A percentile compares a stretch with the other conserved stretches of the same genome.
Evolutionary conservation across 441 rosid genomes (phyloP).

Genomic region (Pelargonium fulgidum): DNA sequence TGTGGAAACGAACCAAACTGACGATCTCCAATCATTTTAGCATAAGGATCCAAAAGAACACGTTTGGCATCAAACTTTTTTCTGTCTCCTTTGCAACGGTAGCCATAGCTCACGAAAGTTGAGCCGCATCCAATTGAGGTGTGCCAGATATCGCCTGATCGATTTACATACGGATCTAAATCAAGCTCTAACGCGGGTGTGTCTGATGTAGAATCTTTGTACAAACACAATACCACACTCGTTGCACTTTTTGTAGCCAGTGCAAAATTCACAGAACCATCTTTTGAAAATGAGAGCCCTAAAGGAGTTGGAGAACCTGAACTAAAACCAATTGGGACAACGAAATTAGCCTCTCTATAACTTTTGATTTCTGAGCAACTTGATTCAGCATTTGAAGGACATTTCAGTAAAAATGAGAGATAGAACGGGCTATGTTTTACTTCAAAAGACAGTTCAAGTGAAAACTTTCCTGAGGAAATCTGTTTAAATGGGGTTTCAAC

Average conservation of each 20-base stretch:
- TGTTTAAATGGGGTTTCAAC: slow-evolving; percentile 41
- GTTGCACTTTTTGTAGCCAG: slow-evolving; percentile 53
- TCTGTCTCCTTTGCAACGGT: slow-evolving; percentile 44
- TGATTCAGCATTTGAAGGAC: slow-evolving; percentile 25
- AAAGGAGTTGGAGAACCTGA: slow-evolving; percentile 61
- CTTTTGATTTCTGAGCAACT: slow-evolving; percentile 44
- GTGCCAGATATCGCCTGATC: slow-evolving; percentile 86
- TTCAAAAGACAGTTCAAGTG: slow-evolving; percentile 63
- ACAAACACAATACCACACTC: slow-evolving; percentile 60
- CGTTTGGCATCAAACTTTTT: slow-evolving; percentile 29
- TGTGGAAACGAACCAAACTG: slow-evolving; percentile 25
- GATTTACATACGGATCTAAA: slow-evolving; percentile 78
- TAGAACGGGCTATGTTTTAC: slow-evolving; percentile 59
- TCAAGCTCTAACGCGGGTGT: slow-evolving; percentile 82
- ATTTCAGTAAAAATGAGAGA: slow-evolving; percentile 66
- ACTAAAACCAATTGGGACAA: slow-evolving; percentile 73
- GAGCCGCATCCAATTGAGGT: slow-evolving; percentile 48
- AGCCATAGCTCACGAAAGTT: slow-evolving; percentile 54
- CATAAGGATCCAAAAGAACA: slow-evolving; percentile 75
- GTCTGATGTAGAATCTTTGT: slow-evolving; percentile 39
- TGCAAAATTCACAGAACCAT: slow-evolving; percentile 67
- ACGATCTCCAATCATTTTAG: slow-evolving; percentile 37
- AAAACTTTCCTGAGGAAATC: slow-evolving; percentile 35
- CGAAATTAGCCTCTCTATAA: slow-evolving; percentile 50
- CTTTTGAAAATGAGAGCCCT: slow-evolving; percentile 61